phyloP scores from a whole-genome alignment of 768 basidiomycete genomes.

The Fomitopsis pulvina region DNA sequence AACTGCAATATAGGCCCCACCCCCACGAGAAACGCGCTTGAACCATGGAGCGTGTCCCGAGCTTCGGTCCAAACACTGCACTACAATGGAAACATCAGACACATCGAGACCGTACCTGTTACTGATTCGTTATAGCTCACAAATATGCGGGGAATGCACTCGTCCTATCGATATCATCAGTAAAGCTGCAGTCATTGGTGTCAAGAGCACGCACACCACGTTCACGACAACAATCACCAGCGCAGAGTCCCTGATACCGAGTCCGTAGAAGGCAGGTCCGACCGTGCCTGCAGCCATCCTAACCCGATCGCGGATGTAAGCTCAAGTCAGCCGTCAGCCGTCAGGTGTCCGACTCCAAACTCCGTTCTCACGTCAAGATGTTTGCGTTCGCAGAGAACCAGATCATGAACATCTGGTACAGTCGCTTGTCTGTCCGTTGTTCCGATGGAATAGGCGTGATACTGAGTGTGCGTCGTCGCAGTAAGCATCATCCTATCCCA shows the following conservation, averaged over 20 bases:
- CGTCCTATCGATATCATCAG: slow-evolving; percentile 19
- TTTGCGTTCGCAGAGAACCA: slow-evolving; percentile 34
- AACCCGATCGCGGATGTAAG: not conserved
- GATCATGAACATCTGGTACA: slow-evolving; percentile 60
- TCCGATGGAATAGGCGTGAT: slow-evolving; percentile 46
- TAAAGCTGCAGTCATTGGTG: not conserved
- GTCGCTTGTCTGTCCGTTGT: slow-evolving; percentile 47
- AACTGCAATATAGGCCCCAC: slow-evolving; percentile 13
- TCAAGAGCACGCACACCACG: slow-evolving; percentile 29
- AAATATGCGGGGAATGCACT: slow-evolving; percentile 32
- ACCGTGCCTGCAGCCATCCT: slow-evolving; percentile 45
- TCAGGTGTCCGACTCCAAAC: not conserved
- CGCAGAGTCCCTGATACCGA: slow-evolving; percentile 39
- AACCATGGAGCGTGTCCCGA: slow-evolving; percentile 51
- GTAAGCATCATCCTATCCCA: not conserved
- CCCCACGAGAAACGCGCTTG: slow-evolving; percentile 49
- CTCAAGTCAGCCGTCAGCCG: not conserved
- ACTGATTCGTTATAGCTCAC: slow-evolving; percentile 18
- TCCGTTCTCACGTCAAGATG: not conserved
- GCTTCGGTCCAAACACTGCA: slow-evolving; percentile 45
- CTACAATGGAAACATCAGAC: slow-evolving; percentile 17
- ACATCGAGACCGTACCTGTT: no score
- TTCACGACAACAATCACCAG: slow-evolving; percentile 38
- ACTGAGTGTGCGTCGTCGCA: slow-evolving; percentile 22
- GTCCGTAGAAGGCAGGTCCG: slow-evolving; percentile 42